Evolutionary conservation across 2,329 filamentous ascomycete species (phyloP), one percentile per base, ranked within the genome.

Genomic region (Akanthomyces dipterigenus): DNA sequence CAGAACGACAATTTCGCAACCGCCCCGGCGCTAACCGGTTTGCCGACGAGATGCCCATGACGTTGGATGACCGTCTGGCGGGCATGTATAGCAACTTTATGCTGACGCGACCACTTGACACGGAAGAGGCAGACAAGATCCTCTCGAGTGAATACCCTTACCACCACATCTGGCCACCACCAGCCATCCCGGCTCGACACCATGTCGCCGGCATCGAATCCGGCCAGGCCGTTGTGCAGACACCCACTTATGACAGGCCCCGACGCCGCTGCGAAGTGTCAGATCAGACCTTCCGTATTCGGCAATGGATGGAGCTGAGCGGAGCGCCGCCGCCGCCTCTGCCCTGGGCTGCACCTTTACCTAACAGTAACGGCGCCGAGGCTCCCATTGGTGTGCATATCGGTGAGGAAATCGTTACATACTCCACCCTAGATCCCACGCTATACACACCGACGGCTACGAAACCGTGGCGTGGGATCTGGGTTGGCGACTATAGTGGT

Each of bases 391-490:
- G 81, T 3, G 72, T 83, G 60, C 82, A 78, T 64, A 73, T 84
- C 36, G 82, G 79, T 31, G 82, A 85, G 66, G 78, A 82, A 61
- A 67, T 86, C 45, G 73, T 85, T 67, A 91, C 89, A 0, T 88
- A 83, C 64, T 78, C 84, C 8, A 96, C 92, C 0, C 77, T 98
- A 1, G 86, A 91, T 48, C 83, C 86, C 3, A 77, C 76, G 3
- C 74, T 88, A n/a, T 97, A 96, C 71, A 95, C 86, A 0, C 91
- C 93, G 0, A 96, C 92, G 0, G 72, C 77, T 11, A 80, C 87
- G 60, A 93, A 92, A 70, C 93, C 92, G 0, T 97, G 88, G 78
- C 86, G 91, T 64, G 93, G 93, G 0, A 91, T 99, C 34, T 98
- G 91, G 89, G 88, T 92, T 18, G 93, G 93, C 0, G 93, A 97